Conservation (phyloP, 768 basidiomycete species). For the Leucosporidium scottii region DNA sequence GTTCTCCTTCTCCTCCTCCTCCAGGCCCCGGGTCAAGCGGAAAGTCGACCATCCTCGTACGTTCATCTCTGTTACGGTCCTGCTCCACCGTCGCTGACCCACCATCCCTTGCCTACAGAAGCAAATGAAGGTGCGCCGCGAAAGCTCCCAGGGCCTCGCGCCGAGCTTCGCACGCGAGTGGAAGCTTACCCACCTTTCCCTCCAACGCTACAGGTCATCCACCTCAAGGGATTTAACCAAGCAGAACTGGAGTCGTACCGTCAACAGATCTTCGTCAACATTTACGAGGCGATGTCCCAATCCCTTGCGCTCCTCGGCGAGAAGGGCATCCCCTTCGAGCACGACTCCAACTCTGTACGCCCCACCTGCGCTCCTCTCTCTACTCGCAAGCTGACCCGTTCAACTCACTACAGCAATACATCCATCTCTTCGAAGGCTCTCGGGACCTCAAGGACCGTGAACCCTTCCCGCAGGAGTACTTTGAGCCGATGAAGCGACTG, state of each 20-base stretch:
- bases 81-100: neutral
- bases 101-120: slow-evolving; percentile 15
- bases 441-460: slow-evolving; percentile 71
- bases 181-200: neutral
- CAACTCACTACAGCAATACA: slow-evolving; percentile 42
- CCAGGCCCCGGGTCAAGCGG: slow-evolving; percentile 26
- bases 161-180: neutral
- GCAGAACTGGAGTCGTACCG: slow-evolving; percentile 82
- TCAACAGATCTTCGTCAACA: slow-evolving; percentile 86
- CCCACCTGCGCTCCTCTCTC: no score
- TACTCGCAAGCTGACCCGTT: no score
- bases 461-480: slow-evolving; percentile 63
- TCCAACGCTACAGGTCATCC: slow-evolving; percentile 70
- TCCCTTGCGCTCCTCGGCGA: slow-evolving; percentile 13
- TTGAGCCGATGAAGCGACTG: slow-evolving; percentile 65
- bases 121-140: slow-evolving; percentile 35
- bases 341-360: neutral
- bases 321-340: neutral
- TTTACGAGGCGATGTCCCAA: slow-evolving; percentile 74
- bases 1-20: rapidly evolving
- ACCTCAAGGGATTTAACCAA: slow-evolving; percentile 70
- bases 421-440: slow-evolving; percentile 56
- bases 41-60: slow-evolving; percentile 32
- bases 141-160: no score
- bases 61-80: neutral